Conservation (phyloP, 208 protist species). For the Acanthamoeba triangularis region DNA sequence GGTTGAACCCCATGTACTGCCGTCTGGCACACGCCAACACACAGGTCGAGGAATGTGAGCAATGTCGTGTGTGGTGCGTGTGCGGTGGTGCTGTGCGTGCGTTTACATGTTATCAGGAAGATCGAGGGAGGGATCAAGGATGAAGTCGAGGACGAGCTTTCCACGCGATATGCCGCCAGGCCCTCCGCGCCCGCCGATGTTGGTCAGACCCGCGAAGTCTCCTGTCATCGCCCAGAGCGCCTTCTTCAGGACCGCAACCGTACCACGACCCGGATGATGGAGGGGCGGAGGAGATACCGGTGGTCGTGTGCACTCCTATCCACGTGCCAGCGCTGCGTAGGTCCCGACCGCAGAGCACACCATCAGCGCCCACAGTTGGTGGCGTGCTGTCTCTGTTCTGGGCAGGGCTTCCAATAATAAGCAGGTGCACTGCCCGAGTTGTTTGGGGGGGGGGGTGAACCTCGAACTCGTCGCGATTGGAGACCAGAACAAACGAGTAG, state of each 20-base stretch:
- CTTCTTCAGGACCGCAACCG: neutral
- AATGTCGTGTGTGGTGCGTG: neutral
- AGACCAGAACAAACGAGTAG: conserved; percentile 18
- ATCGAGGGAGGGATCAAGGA: neutral
- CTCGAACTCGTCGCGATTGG: conserved; percentile 33
- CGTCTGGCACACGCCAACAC: neutral
- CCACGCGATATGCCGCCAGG: conserved; percentile 16
- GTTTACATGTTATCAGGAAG: conserved; percentile 4
- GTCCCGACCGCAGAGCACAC: neutral
- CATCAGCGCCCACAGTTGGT: neutral
- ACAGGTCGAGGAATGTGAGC: neutral
- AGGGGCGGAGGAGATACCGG: neutral
- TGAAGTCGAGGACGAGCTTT: conserved; percentile 31
- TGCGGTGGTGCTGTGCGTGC: neutral
- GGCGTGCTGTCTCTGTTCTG: conserved; percentile 9
- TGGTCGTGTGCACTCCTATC: conserved; percentile 8
- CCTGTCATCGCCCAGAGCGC: neutral
- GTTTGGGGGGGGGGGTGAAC: neutral
- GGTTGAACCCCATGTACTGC: conserved; percentile 25
- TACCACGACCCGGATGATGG: neutral
- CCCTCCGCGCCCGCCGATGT: conserved; percentile 29
- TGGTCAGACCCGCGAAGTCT: neutral
- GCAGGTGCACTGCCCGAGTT: neutral
- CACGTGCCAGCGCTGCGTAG: neutral
- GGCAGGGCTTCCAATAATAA: neutral